Base-by-base conservation (phyloP, 768 basidiomycete species). In the Mycena maculata region DNA sequence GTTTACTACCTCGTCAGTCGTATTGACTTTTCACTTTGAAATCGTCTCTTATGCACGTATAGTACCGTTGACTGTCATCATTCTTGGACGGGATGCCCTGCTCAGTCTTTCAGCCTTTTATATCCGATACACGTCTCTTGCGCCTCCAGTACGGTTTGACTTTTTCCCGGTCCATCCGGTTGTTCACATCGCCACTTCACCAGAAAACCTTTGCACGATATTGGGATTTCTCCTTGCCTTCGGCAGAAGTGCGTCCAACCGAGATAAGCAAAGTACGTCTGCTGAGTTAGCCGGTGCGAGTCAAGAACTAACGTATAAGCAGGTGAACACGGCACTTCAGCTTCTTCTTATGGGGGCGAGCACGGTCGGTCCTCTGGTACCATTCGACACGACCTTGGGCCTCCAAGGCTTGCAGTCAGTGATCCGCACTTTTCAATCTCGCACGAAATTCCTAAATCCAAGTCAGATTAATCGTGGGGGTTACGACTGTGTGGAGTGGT, bases 191-290 rank as follows among this genome's bases (percentile, higher is more conserved):
- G 47, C 38, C 25, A 15, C 31, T 7, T 38, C 2, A 16, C 48
- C 77, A 96, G 93, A 94, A 94, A 94, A 98, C 96, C 0, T 92
- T 95, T 75, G 76, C 82, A 27, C 88, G 98, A 36, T 99, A 99
- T 79, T 99, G 96, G 94, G 94, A 98, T 76, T 94, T 98, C 68
- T 93, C 93, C 12, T 89, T 98, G 55, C 95, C 98, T 2, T 97
- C 96, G 1, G 97, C 95, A 1, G 96, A 98, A 78, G 95, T 99
- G 15, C 88, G 88, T 31, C 97, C 97, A 0, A 99, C 98, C 13
- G 79, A 79, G n/a, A 96, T 99, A 55, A 97, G 95, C 84, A 99
- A 97, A 84, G 94, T 92, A 42, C 44, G 45, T 38, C 27, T 39
- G 36, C 25, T n/a, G n/a, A n/a, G n/a, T n/a, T 11, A 42, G 61